Evolutionary conservation across 1,284 basidiomycete species (phyloP), one percentile per base, ranked within the genome.

Genomic region (Ustilago bromivora): DNA sequence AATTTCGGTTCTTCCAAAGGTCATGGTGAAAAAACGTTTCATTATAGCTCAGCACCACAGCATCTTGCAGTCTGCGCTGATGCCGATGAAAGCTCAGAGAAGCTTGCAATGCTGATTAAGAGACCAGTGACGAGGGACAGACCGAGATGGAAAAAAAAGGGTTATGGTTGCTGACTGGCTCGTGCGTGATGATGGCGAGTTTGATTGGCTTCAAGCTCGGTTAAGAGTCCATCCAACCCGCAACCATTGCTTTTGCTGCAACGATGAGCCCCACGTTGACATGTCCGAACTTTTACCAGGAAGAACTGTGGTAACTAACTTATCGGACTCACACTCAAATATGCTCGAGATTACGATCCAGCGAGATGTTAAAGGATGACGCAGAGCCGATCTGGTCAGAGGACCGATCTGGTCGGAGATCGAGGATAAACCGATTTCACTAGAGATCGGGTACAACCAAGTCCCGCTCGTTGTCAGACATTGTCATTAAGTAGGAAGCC

Each of bases 211-310:
- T 15, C 54, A 28, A 56, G 6, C 41, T 59, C 63, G 63, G 41
- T 53, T 59, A 55, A 66, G 57, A 57, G 63, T 59, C 57, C 63
- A 55, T 13, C 7, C 28, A 17, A 32, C 36, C 35, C 23, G 3
- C 23, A 28, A 3, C 23, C 23, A 28, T 28, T 60, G 58, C 36
- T 5, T 32, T 52, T 32, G 32, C 17, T 55, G 53, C 54, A 56
- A 31, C 19, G 53, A 6, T 55, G 53, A n/a, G 38, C 35, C 36
- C 54, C 63, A 58, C 57, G 56, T 65, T 65, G 51, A 58, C 47
- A 28, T 28, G 23, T 28, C 23, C 35, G 54, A 40, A 51, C 35
- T 38, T 40, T 4, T 9, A 19, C 36, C 17, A 35, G 10, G n/a
- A 54, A 36, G 52, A 54, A n/a, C 31, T 5, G 51, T 53, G 31